Evolutionary conservation across 257 asterid species (phyloP).

Genomic region (Osmanthus fragrans): DNA sequence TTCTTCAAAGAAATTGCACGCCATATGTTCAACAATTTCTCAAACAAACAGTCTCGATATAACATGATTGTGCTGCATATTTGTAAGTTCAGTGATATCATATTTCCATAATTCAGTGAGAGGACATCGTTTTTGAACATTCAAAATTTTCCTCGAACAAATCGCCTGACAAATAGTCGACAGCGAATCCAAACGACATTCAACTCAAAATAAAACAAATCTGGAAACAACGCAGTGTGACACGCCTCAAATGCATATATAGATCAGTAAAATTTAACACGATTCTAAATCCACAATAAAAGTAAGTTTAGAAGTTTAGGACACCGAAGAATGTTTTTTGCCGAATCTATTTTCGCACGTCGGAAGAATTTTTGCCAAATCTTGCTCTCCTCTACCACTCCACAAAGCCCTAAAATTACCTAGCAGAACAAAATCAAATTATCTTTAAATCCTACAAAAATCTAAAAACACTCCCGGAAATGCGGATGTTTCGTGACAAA

Average conservation of each 20-base stretch:
- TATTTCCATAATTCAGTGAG: not conserved
- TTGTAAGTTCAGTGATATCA: not conserved
- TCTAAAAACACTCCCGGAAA: not conserved
- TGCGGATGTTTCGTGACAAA: slow-evolving; percentile 8
- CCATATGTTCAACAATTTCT: not conserved
- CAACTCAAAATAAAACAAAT: slow-evolving; percentile 7
- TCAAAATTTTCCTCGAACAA: not conserved
- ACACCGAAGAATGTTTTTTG: not conserved
- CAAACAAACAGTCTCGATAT: not conserved
- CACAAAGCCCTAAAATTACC: not conserved
- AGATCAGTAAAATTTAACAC: not conserved
- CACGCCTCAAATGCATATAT: not conserved
- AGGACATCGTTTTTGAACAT: not conserved
- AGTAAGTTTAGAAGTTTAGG: not conserved
- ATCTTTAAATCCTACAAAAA: slow-evolving; percentile 20
- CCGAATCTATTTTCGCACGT: not conserved
- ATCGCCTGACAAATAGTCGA: not conserved
- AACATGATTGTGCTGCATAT: not conserved
- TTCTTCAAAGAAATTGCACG: not conserved
- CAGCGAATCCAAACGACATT: not conserved
- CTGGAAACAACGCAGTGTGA: not conserved
- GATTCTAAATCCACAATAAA: not conserved
- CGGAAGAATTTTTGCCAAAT: not conserved
- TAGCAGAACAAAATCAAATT: not conserved
- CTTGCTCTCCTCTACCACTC: not conserved